phyloP scores from a whole-genome alignment of 1,139 yeast species.

The Suhomyces kunorum region DNA sequence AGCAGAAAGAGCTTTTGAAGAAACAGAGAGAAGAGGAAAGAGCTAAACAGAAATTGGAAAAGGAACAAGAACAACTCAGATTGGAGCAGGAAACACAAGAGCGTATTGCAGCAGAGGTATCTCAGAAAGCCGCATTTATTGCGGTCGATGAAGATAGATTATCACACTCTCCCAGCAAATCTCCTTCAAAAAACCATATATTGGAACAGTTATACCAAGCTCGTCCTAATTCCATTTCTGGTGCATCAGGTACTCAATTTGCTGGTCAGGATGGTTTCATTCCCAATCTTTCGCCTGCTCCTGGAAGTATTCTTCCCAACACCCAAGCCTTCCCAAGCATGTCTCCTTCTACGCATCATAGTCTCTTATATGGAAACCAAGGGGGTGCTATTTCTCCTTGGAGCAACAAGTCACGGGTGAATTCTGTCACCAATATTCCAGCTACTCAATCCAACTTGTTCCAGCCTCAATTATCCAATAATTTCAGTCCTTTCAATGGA shows the following conservation, averaged over 20 bases:
- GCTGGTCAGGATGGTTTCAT: conserved; percentile 5
- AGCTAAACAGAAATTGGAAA: conserved; percentile 21
- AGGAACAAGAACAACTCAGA: conserved; percentile 33
- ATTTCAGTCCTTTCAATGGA: conserved; percentile 19
- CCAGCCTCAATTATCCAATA: conserved; percentile 12
- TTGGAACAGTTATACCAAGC: conserved; percentile 40
- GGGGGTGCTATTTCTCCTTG: conserved; percentile 18
- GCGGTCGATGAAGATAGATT: conserved; percentile 7
- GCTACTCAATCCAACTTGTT: conserved; percentile 8
- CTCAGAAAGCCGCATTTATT: conserved; percentile 9
- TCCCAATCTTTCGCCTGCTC: conserved; percentile 7
- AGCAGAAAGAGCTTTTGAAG: conserved; percentile 41
- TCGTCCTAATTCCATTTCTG: conserved; percentile 30
- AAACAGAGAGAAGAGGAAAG: conserved; percentile 44
- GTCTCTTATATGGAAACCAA: conserved; percentile 9
- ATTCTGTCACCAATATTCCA: conserved; percentile 12
- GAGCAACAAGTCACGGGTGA: conserved; percentile 18
- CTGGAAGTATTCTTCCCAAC: conserved; percentile 9
- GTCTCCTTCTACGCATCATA: conserved; percentile 15
- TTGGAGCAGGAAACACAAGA: conserved; percentile 15
- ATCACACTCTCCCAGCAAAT: conserved; percentile 3
- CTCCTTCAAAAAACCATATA: conserved; percentile 31
- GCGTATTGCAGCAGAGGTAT: conserved; percentile 10
- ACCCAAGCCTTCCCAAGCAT: conserved; percentile 8
- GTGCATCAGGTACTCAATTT: conserved; percentile 22